These are phyloP conservation scores for Ustilago lituana DNA, from an alignment of 1,284 basidiomycete species.

Conservation along the genomic window DNA sequence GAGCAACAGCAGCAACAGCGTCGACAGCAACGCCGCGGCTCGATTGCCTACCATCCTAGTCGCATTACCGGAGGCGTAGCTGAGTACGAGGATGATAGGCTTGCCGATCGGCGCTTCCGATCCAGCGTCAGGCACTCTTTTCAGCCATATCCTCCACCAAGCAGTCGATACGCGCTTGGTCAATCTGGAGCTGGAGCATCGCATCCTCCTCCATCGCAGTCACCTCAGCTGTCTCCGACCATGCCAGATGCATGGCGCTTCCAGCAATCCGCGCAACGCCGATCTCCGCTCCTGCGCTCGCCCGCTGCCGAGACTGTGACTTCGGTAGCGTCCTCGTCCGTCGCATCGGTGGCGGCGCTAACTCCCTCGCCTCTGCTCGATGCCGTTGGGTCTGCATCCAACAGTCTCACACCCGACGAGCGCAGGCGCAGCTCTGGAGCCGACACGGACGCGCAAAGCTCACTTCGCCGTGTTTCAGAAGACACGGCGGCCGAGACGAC, in stretches of 20 bases:
- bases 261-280: neutral
- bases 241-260: conserved; percentile 11
- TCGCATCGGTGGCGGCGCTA: conserved; percentile 11
- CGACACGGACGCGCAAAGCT: neutral
- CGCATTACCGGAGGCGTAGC: neutral
- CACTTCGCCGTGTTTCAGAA: conserved; percentile 16
- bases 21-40: conserved; percentile 15
- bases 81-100: conserved; percentile 19
- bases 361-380: conserved; percentile 27
- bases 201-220: neutral
- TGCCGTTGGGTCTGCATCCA: neutral
- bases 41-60: conserved; percentile 11
- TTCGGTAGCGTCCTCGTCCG: conserved; percentile 20
- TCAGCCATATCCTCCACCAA: conserved; percentile 24
- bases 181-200: conserved; percentile 1
- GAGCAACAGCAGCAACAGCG: conserved; percentile 13
- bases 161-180: conserved; percentile 1
- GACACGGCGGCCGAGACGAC: conserved; percentile 29
- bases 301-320: conserved; percentile 19
- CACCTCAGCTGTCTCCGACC: conserved; percentile 34
- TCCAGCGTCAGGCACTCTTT: conserved; percentile 16
- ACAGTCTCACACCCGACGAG: conserved; percentile 2
- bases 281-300: conserved; percentile 10
- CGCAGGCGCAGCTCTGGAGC: conserved; percentile 1
- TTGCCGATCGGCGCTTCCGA: conserved; percentile 17